Conservation (phyloP, 23 red algal genomes). For the Gracilariopsis chorda region DNA sequence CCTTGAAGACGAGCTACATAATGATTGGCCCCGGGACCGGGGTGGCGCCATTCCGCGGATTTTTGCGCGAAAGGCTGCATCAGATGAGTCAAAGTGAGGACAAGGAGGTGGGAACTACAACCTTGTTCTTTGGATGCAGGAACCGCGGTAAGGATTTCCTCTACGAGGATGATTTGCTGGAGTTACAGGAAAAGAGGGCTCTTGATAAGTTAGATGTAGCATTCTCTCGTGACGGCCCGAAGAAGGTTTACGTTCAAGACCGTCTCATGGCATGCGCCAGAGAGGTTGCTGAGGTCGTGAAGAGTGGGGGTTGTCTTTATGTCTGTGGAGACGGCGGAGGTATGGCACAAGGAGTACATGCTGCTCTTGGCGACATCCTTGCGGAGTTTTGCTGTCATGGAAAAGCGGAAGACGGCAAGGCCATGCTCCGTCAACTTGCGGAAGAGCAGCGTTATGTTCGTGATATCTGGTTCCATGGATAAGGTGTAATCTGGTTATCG, state of each 20-base stretch:
- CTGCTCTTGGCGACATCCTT: constrained; percentile 56
- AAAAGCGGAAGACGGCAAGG: constrained; percentile 31
- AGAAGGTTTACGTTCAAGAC: constrained; percentile 87
- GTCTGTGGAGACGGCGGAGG: constrained; percentile 89
- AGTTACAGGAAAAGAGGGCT: neutral
- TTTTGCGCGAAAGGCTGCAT: constrained; percentile 44
- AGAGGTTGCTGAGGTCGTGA: constrained; percentile 67
- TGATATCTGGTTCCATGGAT: constrained; percentile 61
- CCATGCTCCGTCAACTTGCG: constrained; percentile 14
- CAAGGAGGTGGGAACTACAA: constrained; percentile 7
- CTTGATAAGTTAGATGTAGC: constrained; percentile 68
- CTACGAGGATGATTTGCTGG: constrained; percentile 61
- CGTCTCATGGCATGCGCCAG: constrained; percentile 27
- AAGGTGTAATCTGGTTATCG: neutral
- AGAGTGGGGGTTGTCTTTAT: constrained; percentile 75
- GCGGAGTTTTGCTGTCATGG: constrained; percentile 33
- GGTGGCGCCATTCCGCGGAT: constrained; percentile 56
- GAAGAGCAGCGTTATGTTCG: constrained; percentile 44
- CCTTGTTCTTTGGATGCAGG: constrained; percentile 91
- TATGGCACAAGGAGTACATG: constrained; percentile 90
- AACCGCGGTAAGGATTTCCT: constrained; percentile 81
- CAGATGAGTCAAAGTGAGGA: neutral
- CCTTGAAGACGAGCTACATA: constrained; percentile 59
- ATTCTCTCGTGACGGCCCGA: constrained; percentile 71
- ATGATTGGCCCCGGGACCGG: constrained; percentile 99